A percentile compares a stretch with the other conserved stretches of the same genome.
Conservation (phyloP, 495 filamentous ascomycete species). For the Daldinia childiae region DNA sequence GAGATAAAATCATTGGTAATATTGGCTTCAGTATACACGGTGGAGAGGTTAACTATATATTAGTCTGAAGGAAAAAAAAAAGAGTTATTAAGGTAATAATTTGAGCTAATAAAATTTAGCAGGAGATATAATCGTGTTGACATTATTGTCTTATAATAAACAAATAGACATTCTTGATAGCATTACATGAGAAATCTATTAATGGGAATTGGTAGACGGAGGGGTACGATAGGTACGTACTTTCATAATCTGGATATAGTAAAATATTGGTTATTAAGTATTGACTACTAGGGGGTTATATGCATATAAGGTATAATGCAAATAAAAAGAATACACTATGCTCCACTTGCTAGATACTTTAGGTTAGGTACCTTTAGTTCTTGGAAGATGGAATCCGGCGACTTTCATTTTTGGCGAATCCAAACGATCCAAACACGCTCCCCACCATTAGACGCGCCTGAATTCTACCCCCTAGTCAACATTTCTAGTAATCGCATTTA, state of each 20-base stretch:
- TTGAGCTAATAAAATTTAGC: background rate
- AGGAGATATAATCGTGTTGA: background rate
- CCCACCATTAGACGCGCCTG: constrained; percentile 40
- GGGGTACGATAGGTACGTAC: background rate
- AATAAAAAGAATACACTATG: background rate
- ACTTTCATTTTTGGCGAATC: constrained; percentile 30
- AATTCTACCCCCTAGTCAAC: constrained; percentile 29
- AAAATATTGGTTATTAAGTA: background rate
- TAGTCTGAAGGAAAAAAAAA: background rate
- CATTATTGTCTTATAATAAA: no score
- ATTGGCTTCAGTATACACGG: background rate
- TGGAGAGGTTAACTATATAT: background rate
- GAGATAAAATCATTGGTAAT: background rate
- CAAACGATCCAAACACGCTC: constrained; percentile 45
- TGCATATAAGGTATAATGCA: background rate
- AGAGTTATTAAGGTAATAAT: background rate
- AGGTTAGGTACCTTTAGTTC: background rate
- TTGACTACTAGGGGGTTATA: no score
- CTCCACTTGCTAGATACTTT: background rate
- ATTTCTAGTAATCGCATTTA: constrained; percentile 16
- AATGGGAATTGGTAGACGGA: background rate
- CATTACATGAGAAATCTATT: constrained; percentile 2
- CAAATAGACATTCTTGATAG: background rate
- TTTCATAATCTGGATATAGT: background rate
- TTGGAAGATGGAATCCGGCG: constrained; percentile 4